Conservation (phyloP, 192 early-diverging fungal species). For the Geranomyces variabilis region DNA sequence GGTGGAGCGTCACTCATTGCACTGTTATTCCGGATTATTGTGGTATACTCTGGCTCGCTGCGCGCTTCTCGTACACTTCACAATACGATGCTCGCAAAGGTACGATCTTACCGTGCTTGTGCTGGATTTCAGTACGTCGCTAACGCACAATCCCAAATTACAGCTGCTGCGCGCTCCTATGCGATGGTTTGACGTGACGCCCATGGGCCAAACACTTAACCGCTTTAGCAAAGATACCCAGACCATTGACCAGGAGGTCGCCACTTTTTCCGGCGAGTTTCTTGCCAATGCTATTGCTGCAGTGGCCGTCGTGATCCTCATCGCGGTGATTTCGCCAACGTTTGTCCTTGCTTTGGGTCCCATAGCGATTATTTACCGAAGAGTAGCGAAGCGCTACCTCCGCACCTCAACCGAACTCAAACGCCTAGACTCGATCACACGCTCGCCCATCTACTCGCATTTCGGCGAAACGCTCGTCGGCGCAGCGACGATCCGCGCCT, state of each 20-base stretch:
- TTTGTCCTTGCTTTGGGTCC: constrained; percentile 49
- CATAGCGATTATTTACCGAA: constrained; percentile 52
- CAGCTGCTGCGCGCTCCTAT: constrained; percentile 46
- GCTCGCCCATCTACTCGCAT: constrained; percentile 61
- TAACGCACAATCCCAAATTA: constrained; percentile 39
- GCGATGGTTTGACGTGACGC: constrained; percentile 71
- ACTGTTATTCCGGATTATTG: constrained; percentile 2
- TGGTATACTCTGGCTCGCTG: constrained; percentile 11
- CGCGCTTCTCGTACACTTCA: constrained; percentile 42
- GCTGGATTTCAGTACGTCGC: background rate
- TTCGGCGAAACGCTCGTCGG: constrained; percentile 59
- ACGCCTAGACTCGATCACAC: constrained; percentile 53
- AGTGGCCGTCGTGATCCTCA: constrained; percentile 25
- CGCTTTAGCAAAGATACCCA: constrained; percentile 88
- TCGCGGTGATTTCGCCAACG: constrained; percentile 63
- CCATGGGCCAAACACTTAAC: constrained; percentile 77
- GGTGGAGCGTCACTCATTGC: background rate
- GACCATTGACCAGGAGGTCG: constrained; percentile 42
- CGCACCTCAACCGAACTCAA: constrained; percentile 48
- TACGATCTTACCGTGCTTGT: too few species aligned
- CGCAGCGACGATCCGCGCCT: constrained; percentile 85
- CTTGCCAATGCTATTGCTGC: constrained; percentile 22
- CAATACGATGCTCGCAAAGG: constrained; percentile 30
- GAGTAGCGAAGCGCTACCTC: constrained; percentile 66
- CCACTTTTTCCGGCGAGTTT: constrained; percentile 18